These are phyloP conservation scores for Phoma sp. DNA, from an alignment of 2,329 filamentous ascomycete species.

Conservation along the genomic window DNA sequence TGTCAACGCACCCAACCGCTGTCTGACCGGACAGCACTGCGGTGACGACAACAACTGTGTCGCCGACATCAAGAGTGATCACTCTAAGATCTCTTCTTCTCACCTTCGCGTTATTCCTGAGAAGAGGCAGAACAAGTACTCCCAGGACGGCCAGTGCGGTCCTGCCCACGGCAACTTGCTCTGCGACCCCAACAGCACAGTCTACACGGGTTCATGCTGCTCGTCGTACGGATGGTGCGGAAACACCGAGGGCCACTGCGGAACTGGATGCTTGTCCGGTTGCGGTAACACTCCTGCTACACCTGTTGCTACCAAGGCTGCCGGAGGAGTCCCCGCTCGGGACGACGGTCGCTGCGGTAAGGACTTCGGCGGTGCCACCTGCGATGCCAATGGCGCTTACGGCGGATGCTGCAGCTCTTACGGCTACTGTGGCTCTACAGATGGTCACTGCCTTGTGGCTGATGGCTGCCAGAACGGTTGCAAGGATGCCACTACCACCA, in stretches of 20 bases:
- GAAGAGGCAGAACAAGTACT: slow-evolving; percentile 47
- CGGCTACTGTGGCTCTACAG: slow-evolving; percentile 49
- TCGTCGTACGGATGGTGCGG: slow-evolving; percentile 55
- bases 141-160: slow-evolving; percentile 51
- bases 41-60: slow-evolving; percentile 45
- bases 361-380: slow-evolving; percentile 50
- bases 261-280: slow-evolving; percentile 46
- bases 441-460: slow-evolving; percentile 46
- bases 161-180: slow-evolving; percentile 49
- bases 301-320: slow-evolving; percentile 13
- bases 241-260: slow-evolving; percentile 51
- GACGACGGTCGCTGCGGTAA: slow-evolving; percentile 52
- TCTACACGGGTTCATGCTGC: slow-evolving; percentile 57
- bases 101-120: slow-evolving; percentile 29
- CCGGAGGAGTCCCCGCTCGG: slow-evolving; percentile 22
- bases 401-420: slow-evolving; percentile 50
- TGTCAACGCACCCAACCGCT: slow-evolving; percentile 32
- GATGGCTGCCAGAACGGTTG: slow-evolving; percentile 53
- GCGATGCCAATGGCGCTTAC: slow-evolving; percentile 49
- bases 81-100: slow-evolving; percentile 38
- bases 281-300: slow-evolving; percentile 30
- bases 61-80: slow-evolving; percentile 30
- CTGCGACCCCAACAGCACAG: slow-evolving; percentile 55
- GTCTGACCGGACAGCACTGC: slow-evolving; percentile 51
- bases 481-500: slow-evolving; percentile 27